These are phyloP conservation scores for Daldinia decipiens DNA, from an alignment of 495 filamentous ascomycete genomes.

Conservation along the genomic window DNA sequence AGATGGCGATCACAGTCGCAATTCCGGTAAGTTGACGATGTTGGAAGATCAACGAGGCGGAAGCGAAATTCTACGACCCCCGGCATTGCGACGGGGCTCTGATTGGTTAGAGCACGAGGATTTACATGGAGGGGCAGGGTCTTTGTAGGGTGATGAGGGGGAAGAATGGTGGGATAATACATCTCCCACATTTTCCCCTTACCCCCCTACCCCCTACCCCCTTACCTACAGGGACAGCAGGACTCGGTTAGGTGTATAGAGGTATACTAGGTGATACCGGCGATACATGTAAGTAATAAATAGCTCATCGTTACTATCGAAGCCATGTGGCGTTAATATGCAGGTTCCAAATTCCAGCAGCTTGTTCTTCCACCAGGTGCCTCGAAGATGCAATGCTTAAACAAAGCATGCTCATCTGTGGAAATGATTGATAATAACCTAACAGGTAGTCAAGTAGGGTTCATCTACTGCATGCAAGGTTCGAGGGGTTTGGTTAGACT, in stretches of 20 bases:
- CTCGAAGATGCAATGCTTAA: background rate
- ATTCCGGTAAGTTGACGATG: conserved; percentile 26
- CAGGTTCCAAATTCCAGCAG: conserved; percentile 31
- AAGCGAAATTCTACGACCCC: conserved; percentile 22
- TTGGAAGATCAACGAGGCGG: conserved; percentile 38
- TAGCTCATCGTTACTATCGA: conserved; percentile 9
- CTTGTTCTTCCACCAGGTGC: background rate
- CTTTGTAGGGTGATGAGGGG: conserved; percentile 17
- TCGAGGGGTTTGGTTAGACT: conserved; percentile 25
- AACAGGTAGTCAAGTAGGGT: conserved; percentile 13
- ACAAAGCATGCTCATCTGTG: conserved; percentile 6
- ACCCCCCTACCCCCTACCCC: too few species aligned
- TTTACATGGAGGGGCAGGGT: conserved; percentile 11
- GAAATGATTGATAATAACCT: conserved; percentile 23
- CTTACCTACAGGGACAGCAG: background rate
- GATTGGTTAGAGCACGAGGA: conserved; percentile 25
- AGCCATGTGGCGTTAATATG: conserved; percentile 29
- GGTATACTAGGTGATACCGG: too few species aligned
- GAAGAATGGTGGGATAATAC: conserved; percentile 12
- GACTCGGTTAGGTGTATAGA: background rate
- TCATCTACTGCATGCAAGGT: conserved; percentile 15
- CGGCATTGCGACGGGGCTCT: conserved; percentile 32
- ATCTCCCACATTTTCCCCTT: too few species aligned
- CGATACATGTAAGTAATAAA: too few species aligned
- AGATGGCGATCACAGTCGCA: conserved; percentile 37